phyloP scores from a whole-genome alignment of 495 filamentous ascomycete species.

The Penicillium daleae region DNA sequence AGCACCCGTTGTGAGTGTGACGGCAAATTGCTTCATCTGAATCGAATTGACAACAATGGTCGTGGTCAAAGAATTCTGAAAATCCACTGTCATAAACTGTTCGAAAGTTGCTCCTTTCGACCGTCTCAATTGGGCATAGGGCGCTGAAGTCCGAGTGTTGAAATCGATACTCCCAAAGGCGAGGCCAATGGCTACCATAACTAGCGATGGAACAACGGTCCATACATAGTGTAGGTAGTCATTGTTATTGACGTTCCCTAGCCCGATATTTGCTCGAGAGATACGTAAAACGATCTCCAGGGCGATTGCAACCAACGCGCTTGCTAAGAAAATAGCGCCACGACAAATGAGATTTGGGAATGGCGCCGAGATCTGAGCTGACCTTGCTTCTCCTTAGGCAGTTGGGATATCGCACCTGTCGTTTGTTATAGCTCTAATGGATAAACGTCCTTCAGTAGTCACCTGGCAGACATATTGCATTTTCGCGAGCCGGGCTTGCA shows the following conservation, averaged over 20 bases:
- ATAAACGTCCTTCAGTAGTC: too few relatives aligned
- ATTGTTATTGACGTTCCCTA: constrained; percentile 3
- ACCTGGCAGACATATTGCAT: too few relatives aligned
- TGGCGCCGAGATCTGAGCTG: constrained; percentile 13
- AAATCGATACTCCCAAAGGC: constrained; percentile 11
- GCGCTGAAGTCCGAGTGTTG: constrained; percentile 16
- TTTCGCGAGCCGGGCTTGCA: too few relatives aligned
- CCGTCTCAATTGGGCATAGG: constrained; percentile 11
- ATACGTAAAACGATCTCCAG: constrained; percentile 14
- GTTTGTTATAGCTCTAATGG: too few relatives aligned
- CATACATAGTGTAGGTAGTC: constrained; percentile 15
- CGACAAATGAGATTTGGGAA: constrained; percentile 14
- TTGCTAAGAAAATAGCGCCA: background rate
- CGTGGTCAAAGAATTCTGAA: constrained; percentile 4
- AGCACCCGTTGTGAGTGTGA: constrained; percentile 14
- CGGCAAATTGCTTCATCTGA: constrained; percentile 13
- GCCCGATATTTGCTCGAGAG: constrained; percentile 14
- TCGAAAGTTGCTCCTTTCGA: background rate
- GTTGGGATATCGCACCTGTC: too few relatives aligned
- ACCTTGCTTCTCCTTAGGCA: too few relatives aligned
- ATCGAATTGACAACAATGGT: constrained; percentile 9
- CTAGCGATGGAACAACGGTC: constrained; percentile 18
- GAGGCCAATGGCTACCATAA: constrained; percentile 14
- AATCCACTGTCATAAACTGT: constrained; percentile 11
- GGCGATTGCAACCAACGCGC: constrained; percentile 1